Conservation (phyloP, 768 basidiomycete genomes). For the Phylloporus sp. region DNA sequence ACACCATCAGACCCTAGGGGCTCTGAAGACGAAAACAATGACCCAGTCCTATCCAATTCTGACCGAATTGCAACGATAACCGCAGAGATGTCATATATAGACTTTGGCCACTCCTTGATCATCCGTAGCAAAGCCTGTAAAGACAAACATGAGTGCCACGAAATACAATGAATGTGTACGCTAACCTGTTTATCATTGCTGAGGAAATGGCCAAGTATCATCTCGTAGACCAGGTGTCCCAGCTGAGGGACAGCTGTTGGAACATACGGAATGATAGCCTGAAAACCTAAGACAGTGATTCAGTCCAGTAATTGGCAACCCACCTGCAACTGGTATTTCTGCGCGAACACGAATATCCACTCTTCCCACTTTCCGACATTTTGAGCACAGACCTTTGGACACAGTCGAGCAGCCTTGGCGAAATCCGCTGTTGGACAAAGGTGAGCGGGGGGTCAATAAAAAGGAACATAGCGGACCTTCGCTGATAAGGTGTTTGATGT, state of each 20-base stretch:
- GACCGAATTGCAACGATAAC: constrained; percentile 88
- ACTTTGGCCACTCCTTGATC: constrained; percentile 84
- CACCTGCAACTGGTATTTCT: constrained; percentile 76
- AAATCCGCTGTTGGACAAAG: constrained; percentile 48
- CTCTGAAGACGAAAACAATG: constrained; percentile 45
- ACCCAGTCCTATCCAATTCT: constrained; percentile 64
- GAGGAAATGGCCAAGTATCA: constrained; percentile 87
- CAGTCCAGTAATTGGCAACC: constrained; percentile 15
- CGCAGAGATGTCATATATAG: constrained; percentile 83
- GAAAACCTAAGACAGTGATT: constrained; percentile 1
- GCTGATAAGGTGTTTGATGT: constrained; percentile 78
- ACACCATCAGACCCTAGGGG: constrained; percentile 44
- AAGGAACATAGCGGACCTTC: constrained; percentile 52
- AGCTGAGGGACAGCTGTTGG: constrained; percentile 82
- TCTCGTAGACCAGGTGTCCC: constrained; percentile 85
- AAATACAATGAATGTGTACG: neutral
- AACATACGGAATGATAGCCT: constrained; percentile 87
- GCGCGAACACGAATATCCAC: constrained; percentile 90
- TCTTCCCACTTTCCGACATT: constrained; percentile 88
- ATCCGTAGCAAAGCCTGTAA: constrained; percentile 68
- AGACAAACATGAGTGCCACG: neutral
- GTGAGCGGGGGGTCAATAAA: neutral
- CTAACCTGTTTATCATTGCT: constrained; percentile 70
- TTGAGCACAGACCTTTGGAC: constrained; percentile 80
- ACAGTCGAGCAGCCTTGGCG: constrained; percentile 73